phyloP scores from a whole-genome alignment of 352 stramenopile species.

The Pythium brassicae region DNA sequence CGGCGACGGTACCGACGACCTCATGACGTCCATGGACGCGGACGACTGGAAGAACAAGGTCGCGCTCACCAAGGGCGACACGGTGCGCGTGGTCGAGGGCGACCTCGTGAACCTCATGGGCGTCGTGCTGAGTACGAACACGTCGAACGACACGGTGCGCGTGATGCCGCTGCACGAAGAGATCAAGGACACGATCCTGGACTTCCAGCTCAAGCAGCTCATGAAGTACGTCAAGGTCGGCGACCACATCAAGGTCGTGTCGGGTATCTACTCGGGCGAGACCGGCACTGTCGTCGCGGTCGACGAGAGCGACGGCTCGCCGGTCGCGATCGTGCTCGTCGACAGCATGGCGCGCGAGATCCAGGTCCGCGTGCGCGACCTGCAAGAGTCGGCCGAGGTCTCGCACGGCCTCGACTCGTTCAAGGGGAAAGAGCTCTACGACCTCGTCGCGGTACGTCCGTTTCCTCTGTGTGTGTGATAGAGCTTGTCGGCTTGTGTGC shows the following conservation, averaged over 20 bases:
- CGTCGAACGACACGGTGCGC: slow-evolving; percentile 80
- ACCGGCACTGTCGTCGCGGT: slow-evolving; percentile 88
- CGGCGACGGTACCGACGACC: slow-evolving; percentile 63
- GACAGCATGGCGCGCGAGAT: slow-evolving; percentile 90
- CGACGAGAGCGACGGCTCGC: slow-evolving; percentile 75
- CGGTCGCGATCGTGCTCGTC: slow-evolving; percentile 85
- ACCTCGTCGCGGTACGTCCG: slow-evolving; percentile 77
- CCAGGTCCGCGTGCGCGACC: slow-evolving; percentile 85
- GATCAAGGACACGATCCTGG: slow-evolving; percentile 88
- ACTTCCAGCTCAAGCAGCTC: slow-evolving; percentile 86
- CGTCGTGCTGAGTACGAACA: slow-evolving; percentile 87
- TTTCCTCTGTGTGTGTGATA: background rate
- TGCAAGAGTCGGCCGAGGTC: slow-evolving; percentile 88
- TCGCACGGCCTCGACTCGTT: slow-evolving; percentile 86
- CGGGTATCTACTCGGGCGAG: slow-evolving; percentile 84
- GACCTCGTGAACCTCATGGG: slow-evolving; percentile 89
- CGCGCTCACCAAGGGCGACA: slow-evolving; percentile 86
- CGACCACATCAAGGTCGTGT: slow-evolving; percentile 90
- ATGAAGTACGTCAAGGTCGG: slow-evolving; percentile 92
- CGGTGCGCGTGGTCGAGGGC: slow-evolving; percentile 83
- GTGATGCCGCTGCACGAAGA: slow-evolving; percentile 89
- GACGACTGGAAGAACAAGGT: slow-evolving; percentile 90
- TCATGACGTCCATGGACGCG: slow-evolving; percentile 66
- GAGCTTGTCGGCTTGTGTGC: background rate
- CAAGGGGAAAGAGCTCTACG: slow-evolving; percentile 88